Evolutionary conservation across 2,329 filamentous ascomycete species (phyloP), one percentile per base, ranked within the genome.

Genomic region (Alternaria tenuissima): DNA sequence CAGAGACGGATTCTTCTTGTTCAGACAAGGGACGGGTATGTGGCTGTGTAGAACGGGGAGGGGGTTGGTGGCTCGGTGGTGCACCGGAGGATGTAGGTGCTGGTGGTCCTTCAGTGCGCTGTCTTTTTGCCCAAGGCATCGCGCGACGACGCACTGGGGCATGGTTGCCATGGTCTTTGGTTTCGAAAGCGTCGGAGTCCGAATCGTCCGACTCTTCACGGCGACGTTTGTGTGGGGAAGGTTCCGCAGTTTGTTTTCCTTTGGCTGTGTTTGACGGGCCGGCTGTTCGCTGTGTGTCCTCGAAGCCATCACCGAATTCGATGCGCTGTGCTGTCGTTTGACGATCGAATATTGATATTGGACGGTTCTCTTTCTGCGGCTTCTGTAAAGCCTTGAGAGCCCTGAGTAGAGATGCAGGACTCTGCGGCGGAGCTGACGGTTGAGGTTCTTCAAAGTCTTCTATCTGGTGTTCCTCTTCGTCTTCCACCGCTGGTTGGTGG

Each of bases 161-260:
- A n/a, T 75, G 72, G 3, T 69, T 64, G 7, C 71, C 68, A 12
- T 81, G 80, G 7, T 68, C 69, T 51, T 79, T 76, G 3, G 71
- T 71, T 39, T 83, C 79, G 58, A 85, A 85, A 2, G 76, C 82
- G 44, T 81, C 80, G 8, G 83, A 81, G 3, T 78, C 78, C 3
- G 63, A 66, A 7, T 70, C 57, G 5, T 76, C 74, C 72, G 61
- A 64, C 6, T 76, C 73, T 72, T 71, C n/a, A 62, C 72, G 57
- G 59, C 52, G 51, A 49, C 71, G 62, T 60, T 73, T 72, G 62
- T 67, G 63, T 55, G 76, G 57, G n/a, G 62, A 65, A 16, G 65
- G 58, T 7, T 66, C 64, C 22, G 68, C 58, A 54, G 72, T 67
- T 67, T 77, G 64, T 55, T 74, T 77, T 43, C 64, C 64, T 56